Evolutionary conservation across 495 filamentous ascomycete genomes (phyloP).

Genomic region (Daldinia loculata): DNA sequence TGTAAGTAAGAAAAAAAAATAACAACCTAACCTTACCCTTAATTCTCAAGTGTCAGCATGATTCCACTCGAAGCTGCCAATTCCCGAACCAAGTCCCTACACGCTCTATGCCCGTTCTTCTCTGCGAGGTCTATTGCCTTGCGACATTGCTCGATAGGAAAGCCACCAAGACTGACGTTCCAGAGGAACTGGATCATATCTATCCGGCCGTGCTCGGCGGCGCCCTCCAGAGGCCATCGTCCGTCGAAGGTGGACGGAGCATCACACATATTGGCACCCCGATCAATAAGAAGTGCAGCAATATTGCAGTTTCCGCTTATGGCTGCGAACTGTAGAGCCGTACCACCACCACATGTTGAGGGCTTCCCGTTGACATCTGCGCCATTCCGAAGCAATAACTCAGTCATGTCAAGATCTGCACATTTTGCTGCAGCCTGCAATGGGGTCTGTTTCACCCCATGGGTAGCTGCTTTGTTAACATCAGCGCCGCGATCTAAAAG

Average conservation of each 20-base stretch:
- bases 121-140: constrained; percentile 31
- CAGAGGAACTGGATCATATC: constrained; percentile 58
- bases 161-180: constrained; percentile 33
- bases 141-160: constrained; percentile 25
- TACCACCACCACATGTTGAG: constrained; percentile 32
- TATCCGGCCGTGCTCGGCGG: constrained; percentile 55
- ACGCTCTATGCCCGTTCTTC: constrained; percentile 18
- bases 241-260: constrained; percentile 41
- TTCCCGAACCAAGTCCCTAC: constrained; percentile 21
- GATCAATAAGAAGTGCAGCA: constrained; percentile 33
- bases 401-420: constrained; percentile 37
- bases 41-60: constrained; percentile 16
- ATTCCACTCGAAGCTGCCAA: constrained; percentile 19
- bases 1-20: not conserved
- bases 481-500: constrained; percentile 48
- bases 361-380: constrained; percentile 34
- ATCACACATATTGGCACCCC: constrained; percentile 31
- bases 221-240: constrained; percentile 53
- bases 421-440: constrained; percentile 45
- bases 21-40: not conserved
- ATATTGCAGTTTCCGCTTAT: constrained; percentile 38
- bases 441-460: constrained; percentile 34
- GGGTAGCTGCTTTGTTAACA: constrained; percentile 33
- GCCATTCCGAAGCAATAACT: constrained; percentile 23
- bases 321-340: constrained; percentile 38